phyloP scores from a whole-genome alignment of 2,329 filamentous ascomycete genomes.

The Rhynchosporium agropyri region DNA sequence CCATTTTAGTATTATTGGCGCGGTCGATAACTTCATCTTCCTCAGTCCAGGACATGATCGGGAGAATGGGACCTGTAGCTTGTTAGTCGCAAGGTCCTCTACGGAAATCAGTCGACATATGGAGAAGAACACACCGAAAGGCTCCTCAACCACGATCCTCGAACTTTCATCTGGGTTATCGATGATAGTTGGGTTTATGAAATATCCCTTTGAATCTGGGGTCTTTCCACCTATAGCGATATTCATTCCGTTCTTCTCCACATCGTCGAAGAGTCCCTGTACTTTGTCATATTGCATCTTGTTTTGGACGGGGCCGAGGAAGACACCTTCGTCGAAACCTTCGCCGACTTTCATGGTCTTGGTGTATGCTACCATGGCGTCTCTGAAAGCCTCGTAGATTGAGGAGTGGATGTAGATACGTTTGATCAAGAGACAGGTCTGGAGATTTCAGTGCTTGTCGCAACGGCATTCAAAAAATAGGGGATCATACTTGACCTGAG shows the following conservation, averaged over 20 bases:
- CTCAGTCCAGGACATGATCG: slow-evolving; percentile 18
- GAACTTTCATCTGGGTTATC: slow-evolving; percentile 58
- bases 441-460: slow-evolving; percentile 29
- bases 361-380: slow-evolving; percentile 50
- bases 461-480: background rate
- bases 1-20: slow-evolving; percentile 57
- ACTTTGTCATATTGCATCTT: slow-evolving; percentile 65
- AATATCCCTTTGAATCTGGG: slow-evolving; percentile 52
- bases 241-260: slow-evolving; percentile 55
- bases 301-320: slow-evolving; percentile 63
- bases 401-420: slow-evolving; percentile 62
- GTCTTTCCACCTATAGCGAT: slow-evolving; percentile 51
- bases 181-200: slow-evolving; percentile 61
- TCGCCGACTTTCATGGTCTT: slow-evolving; percentile 46
- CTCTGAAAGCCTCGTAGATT: slow-evolving; percentile 59
- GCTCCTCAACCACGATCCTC: slow-evolving; percentile 59
- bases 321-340: slow-evolving; percentile 45
- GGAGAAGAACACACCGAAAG: slow-evolving; percentile 48
- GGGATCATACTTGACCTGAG: slow-evolving; percentile 43
- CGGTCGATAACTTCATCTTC: slow-evolving; percentile 55
- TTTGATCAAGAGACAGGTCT: slow-evolving; percentile 60
- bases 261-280: slow-evolving; percentile 57
- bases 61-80: slow-evolving; percentile 17
- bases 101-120: background rate
- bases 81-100: background rate